phyloP scores from a whole-genome alignment of 257 asterid species.

The Orobanche coerulescens region DNA sequence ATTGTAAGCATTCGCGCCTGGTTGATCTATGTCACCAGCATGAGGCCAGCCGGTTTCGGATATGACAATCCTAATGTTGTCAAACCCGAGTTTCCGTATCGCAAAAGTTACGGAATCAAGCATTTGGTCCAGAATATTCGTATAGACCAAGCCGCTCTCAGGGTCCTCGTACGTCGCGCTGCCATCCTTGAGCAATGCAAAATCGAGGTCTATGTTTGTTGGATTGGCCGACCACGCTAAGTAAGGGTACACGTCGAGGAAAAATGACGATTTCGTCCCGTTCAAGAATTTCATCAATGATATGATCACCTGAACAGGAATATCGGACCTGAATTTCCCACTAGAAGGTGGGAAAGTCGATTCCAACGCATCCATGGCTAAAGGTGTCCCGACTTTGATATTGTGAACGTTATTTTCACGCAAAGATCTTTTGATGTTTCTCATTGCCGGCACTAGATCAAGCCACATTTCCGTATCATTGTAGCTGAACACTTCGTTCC shows the following conservation, averaged over 20 bases:
- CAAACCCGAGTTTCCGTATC: constrained; percentile 44
- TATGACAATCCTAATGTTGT: constrained; percentile 29
- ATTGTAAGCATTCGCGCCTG: constrained; percentile 53
- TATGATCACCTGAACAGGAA: constrained; percentile 32
- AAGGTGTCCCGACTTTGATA: constrained; percentile 65
- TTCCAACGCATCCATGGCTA: constrained; percentile 58
- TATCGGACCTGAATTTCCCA: constrained; percentile 47
- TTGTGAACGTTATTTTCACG: constrained; percentile 36
- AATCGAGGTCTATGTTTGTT: constrained; percentile 31
- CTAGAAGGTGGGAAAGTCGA: constrained; percentile 61
- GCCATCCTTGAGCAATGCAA: constrained; percentile 38
- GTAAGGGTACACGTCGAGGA: constrained; percentile 56
- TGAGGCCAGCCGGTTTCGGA: constrained; percentile 89
- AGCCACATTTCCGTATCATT: constrained; percentile 33
- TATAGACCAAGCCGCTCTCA: constrained; percentile 41
- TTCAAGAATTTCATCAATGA: constrained; percentile 45
- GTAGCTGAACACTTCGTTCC: constrained; percentile 59
- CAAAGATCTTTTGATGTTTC: constrained; percentile 34
- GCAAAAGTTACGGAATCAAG: constrained; percentile 56
- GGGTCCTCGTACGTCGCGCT: constrained; percentile 34
- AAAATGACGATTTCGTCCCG: constrained; percentile 42
- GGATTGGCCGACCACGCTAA: constrained; percentile 53
- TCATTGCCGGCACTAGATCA: constrained; percentile 66
- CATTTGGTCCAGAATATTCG: constrained; percentile 67
- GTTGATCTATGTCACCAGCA: constrained; percentile 61